Evolutionary conservation across 202 grass and related monocot species (phyloP), one percentile per base, ranked within the genome.

Genomic region (Cymbopogon flexuosus): DNA sequence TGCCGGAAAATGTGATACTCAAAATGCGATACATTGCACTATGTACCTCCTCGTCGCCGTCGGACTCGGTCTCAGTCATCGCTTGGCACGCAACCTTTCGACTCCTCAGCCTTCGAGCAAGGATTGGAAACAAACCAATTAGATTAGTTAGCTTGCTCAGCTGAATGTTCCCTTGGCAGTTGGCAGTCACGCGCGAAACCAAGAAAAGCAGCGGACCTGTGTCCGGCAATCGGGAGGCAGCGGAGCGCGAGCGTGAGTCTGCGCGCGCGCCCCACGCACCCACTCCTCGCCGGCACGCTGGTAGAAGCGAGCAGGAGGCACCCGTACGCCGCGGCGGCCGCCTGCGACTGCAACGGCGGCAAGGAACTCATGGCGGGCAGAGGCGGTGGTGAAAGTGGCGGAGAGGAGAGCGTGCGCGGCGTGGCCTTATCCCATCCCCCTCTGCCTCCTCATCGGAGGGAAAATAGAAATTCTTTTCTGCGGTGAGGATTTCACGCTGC

Each of bases 41-140:
- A 46, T 72, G 19, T 33, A 58, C 63, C 74, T 90, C 86, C 70
- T 89, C 84, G 68, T 93, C 92, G 24, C 63, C 82, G 77, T 90
- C 92, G 1, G 92, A 84, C 29, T 86, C 88, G 6, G 90, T 88
- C 82, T 91, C 90, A 4, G 81, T 81, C 87, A 30, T 70, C 10
- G 90, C 88, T 63, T 62, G 86, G 90, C 90, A 96, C 5, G 22
- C 31, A 65, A 91, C 75, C 73, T 65, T 77, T 62, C 64, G 72
- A 12, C 65, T 79, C 67, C 39, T 88, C 29, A 51, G 42, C 78
- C 86, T 94, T 81, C 27, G 70, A 19, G 35, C 70, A 80, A 41
- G 61, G 19, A 23, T 4, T n/a, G 4, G 2, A 47, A 7, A 3
- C 3, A 2, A 37, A 10, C 1, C 10, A 60, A 13, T 9, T 11